Percentiles rank a stretch among this genome's conserved stretches.
Conservation (phyloP, 2,329 filamentous ascomycete species). For the Fonsecaea pugnacius region DNA sequence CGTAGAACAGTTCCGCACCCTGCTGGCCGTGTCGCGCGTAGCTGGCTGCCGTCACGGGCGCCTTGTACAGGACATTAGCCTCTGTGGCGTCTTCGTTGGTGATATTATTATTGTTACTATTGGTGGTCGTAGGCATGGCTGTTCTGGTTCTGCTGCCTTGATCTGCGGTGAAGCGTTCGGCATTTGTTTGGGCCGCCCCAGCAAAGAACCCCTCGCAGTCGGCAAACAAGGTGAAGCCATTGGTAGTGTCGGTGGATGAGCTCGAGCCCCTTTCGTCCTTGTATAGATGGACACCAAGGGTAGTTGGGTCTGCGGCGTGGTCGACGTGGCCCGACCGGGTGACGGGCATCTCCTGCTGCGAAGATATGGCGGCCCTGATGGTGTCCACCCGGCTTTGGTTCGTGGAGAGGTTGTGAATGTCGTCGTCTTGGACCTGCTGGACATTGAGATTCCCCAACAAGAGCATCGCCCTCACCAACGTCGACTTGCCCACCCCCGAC, state of each 20-base stretch:
- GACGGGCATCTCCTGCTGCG: conserved; percentile 7
- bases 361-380: conserved; percentile 2
- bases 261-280: not conserved
- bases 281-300: conserved; percentile 15
- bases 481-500: conserved; percentile 16
- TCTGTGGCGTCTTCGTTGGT: conserved; percentile 3
- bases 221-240: conserved; percentile 12
- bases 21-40: conserved; percentile 10
- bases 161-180: conserved; percentile 6
- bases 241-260: no score
- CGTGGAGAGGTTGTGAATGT: not conserved
- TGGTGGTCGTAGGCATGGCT: no score
- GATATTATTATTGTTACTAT: not conserved
- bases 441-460: conserved; percentile 5
- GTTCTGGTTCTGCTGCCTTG: not conserved
- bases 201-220: conserved; percentile 19
- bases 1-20: conserved; percentile 13
- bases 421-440: not conserved
- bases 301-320: conserved; percentile 14
- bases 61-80: conserved; percentile 12
- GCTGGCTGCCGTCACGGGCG: conserved; percentile 2
- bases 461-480: conserved; percentile 13
- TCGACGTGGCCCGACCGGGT: conserved; percentile 14
- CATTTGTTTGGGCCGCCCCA: conserved; percentile 12
- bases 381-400: conserved; percentile 6